phyloP scores from a whole-genome alignment of 352 stramenopile genomes.

The Globisporangium carolinianum region DNA sequence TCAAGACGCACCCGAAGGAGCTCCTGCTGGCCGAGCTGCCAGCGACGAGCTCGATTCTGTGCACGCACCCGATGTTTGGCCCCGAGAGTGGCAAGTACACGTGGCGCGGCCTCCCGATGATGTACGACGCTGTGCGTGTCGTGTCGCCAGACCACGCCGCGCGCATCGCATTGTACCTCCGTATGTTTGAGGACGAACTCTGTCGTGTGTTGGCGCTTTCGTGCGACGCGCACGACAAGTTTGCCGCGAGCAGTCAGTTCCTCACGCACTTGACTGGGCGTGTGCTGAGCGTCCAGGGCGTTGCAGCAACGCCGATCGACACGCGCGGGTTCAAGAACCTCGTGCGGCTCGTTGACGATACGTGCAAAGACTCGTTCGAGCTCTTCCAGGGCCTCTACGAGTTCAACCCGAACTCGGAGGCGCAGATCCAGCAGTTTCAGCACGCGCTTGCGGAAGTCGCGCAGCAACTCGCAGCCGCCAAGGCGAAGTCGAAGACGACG shows the following conservation, averaged over 20 bases:
- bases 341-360: conserved; percentile 95
- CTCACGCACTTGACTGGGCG: conserved; percentile 97
- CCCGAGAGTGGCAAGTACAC: conserved; percentile 93
- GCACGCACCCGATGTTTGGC: conserved; percentile 98
- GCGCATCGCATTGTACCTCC: conserved; percentile 88
- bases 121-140: conserved; percentile 94
- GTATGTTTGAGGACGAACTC: conserved; percentile 94
- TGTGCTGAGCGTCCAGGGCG: conserved; percentile 88
- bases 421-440: conserved; percentile 75
- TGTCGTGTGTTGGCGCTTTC: conserved; percentile 96
- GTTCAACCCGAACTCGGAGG: conserved; percentile 91
- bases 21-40: conserved; percentile 90
- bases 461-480: conserved; percentile 19
- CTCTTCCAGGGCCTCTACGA: conserved; percentile 98
- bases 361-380: conserved; percentile 96
- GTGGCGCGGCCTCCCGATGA: conserved; percentile 93
- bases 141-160: conserved; percentile 41
- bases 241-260: conserved; percentile 96
- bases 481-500: conserved; percentile 12
- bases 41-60: conserved; percentile 89
- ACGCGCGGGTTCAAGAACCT: conserved; percentile 96
- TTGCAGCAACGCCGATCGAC: conserved; percentile 91
- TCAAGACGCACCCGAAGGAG: conserved; percentile 96
- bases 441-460: conserved; percentile 52
- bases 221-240: conserved; percentile 95